Evolutionary conservation across 805 yeast genomes (phyloP).

Genomic region (Metschnikowia colocasiae): DNA sequence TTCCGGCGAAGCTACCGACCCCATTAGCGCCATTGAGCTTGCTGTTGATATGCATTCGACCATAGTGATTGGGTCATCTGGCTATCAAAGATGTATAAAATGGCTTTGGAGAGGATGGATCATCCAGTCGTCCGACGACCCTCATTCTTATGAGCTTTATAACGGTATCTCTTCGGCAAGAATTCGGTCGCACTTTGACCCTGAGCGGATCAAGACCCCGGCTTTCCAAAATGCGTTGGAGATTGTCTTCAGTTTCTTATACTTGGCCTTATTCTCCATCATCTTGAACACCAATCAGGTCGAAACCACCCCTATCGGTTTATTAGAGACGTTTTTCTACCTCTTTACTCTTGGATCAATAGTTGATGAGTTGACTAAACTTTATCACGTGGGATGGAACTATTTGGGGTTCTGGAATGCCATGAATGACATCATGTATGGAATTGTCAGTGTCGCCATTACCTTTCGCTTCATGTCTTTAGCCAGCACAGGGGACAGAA

Average conservation of each 20-base stretch:
- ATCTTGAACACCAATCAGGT: conserved; percentile 58
- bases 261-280: conserved; percentile 57
- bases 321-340: conserved; percentile 55
- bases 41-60: conserved; percentile 86
- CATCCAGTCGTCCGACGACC: conserved; percentile 66
- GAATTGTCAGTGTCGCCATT: conserved; percentile 50
- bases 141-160: conserved; percentile 64
- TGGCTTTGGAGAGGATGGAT: conserved; percentile 97
- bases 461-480: conserved; percentile 48
- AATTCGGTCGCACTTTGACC: conserved; percentile 65
- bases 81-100: conserved; percentile 79
- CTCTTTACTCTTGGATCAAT: conserved; percentile 64
- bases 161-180: conserved; percentile 53
- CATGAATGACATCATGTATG: conserved; percentile 69
- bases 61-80: conserved; percentile 70
- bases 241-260: conserved; percentile 61
- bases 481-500: conserved; percentile 19
- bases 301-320: conserved; percentile 28
- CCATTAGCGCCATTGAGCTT: conserved; percentile 74
- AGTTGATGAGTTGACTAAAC: conserved; percentile 63
- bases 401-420: conserved; percentile 77
- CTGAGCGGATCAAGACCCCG: conserved; percentile 83
- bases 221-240: conserved; percentile 74
- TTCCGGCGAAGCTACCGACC: conserved; percentile 56
- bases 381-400: conserved; percentile 70